Evolutionary conservation across 2,329 filamentous ascomycete species (phyloP).

Genomic region (Trichophyton benhamiae): DNA sequence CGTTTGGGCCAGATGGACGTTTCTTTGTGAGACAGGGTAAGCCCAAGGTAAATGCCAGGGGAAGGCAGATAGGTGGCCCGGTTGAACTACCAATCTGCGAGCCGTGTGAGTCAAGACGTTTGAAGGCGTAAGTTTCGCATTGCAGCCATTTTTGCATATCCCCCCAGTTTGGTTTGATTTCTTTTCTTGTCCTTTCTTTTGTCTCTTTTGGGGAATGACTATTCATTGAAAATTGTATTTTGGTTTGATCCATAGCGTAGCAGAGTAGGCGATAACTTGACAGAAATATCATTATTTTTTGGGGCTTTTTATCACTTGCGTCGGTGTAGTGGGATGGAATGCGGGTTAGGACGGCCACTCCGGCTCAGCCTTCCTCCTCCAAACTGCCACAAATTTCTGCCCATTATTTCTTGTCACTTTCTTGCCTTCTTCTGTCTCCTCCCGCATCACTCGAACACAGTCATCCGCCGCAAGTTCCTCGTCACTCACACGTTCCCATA

Average conservation of each 20-base stretch:
- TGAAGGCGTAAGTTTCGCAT: constrained; percentile 42
- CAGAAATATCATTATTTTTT: neutral
- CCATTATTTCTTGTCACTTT: constrained; percentile 88
- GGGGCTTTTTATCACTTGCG: neutral
- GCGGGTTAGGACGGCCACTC: constrained; percentile 42
- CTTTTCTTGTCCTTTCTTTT: neutral
- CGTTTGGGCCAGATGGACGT: constrained; percentile 47
- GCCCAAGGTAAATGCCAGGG: constrained; percentile 33
- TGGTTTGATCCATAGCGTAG: neutral
- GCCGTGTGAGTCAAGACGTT: constrained; percentile 47
- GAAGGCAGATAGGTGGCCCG: constrained; percentile 35
- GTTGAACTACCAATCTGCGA: constrained; percentile 51
- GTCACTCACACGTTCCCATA: constrained; percentile 61
- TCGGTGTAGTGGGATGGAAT: neutral
- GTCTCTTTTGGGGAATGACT: neutral
- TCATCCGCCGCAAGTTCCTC: constrained; percentile 42
- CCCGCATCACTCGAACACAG: constrained; percentile 52
- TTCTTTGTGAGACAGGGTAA: constrained; percentile 51
- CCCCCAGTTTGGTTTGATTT: neutral
- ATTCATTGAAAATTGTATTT: neutral
- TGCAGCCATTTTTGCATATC: neutral
- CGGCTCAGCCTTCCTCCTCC: constrained; percentile 67
- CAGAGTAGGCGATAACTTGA: neutral
- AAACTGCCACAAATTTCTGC: constrained; percentile 81
- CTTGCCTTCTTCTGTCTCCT: constrained; percentile 91